Evolutionary conservation across 139 green algal species (phyloP), one percentile per base, ranked within the genome.

Genomic region (Nannochloris sp.): DNA sequence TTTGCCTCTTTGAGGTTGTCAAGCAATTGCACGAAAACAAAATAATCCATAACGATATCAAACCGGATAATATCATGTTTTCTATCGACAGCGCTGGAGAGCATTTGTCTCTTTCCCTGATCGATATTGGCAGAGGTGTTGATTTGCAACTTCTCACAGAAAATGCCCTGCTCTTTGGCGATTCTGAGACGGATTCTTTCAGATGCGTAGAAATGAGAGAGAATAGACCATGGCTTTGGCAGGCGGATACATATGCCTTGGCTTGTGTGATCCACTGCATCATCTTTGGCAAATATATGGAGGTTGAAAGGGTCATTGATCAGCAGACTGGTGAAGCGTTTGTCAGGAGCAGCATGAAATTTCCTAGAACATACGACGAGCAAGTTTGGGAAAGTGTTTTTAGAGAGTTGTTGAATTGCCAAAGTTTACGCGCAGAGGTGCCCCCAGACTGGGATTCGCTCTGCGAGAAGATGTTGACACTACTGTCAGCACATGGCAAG

Each of bases 201-300:
- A 69, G 75, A 9, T 82, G 75, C 43, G 72, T 82, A 33, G 68
- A 82, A 64, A 82, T 81, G 73, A 70, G 77, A 65, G 68, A 82
- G 43, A 37, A 40, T 9, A 28, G 25, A 28, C 48, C 63, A 44
- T 81, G 72, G 76, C 33, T 69, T 36, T 81, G 51, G 58, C 69
- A 80, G 45, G 66, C 70, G 5, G 77, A 83, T 59, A 28, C 53
- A 1, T 83, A 79, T 51, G 71, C 69, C 8, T 50, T 70, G 4
- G 67, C 65, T 11, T 67, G 63, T 53, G 50, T 61, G 2, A 45
- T 71, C 29, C 77, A 83, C 57, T 70, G 57, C 31, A 28, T 83
- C 44, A 56, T 83, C 56, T 75, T 74, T 59, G 77, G 77, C 20
- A 50, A 73, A 20, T 83, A 83, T 69, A 76, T 83, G 59, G 56